Evolutionary conservation across 192 early-diverging fungal species (phyloP), one percentile per base, ranked within the genome.

Genomic region (Gryganskiella cystojenkinii): DNA sequence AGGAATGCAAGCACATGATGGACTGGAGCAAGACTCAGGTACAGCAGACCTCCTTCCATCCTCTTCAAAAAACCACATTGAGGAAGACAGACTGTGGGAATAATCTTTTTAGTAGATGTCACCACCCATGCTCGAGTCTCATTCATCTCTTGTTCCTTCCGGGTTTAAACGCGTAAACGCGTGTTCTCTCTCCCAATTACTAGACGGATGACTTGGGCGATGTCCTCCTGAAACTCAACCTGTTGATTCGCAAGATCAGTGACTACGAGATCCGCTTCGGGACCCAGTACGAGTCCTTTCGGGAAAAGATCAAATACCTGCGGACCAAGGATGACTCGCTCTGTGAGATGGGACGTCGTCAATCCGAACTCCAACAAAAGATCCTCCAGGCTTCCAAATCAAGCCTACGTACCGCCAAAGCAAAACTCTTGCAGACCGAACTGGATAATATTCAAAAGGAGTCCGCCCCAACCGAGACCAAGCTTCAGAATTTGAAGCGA

Each of bases 1-100:
- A 78, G 37, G 74, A 78, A 44, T 78, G 74, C 55, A 78, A 78
- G 43, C 74, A 78, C 30, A 78, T 78, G 74, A 78, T 78, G 74
- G 55, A 63, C 56, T 78, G 66, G 74, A 69, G 66, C 55, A 69
- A 69, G 37, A 56, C 74, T 49, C 74, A 69, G 66, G 74, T 78
- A 64, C 55, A 31, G 13, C 37, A 5, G 7, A 5, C 37, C 37
- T 40, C 37, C 37, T 40, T 13, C 37, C n/a, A n/a, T n/a, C n/a
- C n/a, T n/a, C n/a, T n/a, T n/a, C n/a, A n/a, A n/a, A n/a, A n/a
- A n/a, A n/a, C n/a, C n/a, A n/a, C n/a, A n/a, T n/a, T n/a, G n/a
- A n/a, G n/a, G n/a, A n/a, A n/a, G n/a, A n/a, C n/a, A n/a, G n/a
- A n/a, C n/a, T n/a, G n/a, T n/a, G n/a, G n/a, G n/a, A n/a, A n/a